phyloP scores from a whole-genome alignment of 306 rosid genomes.

The Ormosia emarginata region DNA sequence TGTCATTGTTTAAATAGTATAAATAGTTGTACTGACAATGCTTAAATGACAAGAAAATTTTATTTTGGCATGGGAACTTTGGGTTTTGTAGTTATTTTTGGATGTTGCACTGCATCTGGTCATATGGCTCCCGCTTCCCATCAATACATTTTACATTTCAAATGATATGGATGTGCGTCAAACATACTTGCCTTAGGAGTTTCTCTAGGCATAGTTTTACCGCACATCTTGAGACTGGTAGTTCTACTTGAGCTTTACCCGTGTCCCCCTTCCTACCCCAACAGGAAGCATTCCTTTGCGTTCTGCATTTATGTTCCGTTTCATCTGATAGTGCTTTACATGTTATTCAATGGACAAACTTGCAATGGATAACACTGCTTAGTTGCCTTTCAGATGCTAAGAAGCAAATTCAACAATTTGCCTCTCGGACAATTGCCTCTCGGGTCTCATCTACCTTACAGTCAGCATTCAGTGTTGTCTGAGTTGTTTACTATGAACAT shows the following conservation, averaged over 20 bases:
- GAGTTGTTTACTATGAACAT: conserved; percentile 20
- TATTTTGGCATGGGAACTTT: too few species aligned
- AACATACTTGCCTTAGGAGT: background rate
- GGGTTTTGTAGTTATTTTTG: background rate
- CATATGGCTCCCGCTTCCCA: background rate
- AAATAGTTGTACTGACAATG: too few species aligned
- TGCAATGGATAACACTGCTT: background rate
- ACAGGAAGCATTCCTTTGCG: background rate
- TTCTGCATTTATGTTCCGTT: background rate
- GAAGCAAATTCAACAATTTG: conserved; percentile 86
- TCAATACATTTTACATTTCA: background rate
- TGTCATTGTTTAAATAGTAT: too few species aligned
- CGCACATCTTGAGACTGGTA: background rate
- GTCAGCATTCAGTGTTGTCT: conserved; percentile 74
- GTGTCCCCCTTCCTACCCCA: background rate
- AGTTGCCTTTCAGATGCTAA: conserved; percentile 66
- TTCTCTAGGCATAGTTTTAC: background rate
- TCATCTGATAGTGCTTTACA: background rate
- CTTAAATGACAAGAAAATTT: too few species aligned
- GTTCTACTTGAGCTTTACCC: background rate
- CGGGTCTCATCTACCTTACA: conserved; percentile 67
- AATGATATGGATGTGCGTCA: background rate
- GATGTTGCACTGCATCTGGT: background rate
- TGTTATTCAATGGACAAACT: background rate
- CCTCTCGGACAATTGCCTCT: conserved; percentile 67